Evolutionary conservation across 1,284 basidiomycete genomes (phyloP).

Genomic region (Cutaneotrichosporon sp.): DNA sequence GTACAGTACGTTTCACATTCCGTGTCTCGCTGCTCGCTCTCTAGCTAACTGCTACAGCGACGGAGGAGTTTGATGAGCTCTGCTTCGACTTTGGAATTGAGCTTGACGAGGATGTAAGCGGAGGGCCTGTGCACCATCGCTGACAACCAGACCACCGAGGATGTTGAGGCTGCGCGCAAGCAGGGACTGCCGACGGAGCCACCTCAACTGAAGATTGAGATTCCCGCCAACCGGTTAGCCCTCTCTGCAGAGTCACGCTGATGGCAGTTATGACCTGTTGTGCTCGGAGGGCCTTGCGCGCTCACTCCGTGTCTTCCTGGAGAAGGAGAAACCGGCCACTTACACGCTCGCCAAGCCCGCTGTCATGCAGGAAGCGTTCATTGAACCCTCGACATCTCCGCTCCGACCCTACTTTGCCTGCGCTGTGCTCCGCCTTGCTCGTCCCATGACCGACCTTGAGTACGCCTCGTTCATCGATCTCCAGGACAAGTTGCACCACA

Average conservation of each 20-base stretch:
- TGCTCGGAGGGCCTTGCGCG: constrained; percentile 95
- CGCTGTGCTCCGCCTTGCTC: constrained; percentile 82
- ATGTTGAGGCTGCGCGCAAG: constrained; percentile 74
- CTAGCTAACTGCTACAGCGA: constrained; percentile 56
- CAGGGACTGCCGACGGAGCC: constrained; percentile 75
- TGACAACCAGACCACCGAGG: constrained; percentile 69
- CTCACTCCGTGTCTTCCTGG: constrained; percentile 79
- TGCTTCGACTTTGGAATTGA: constrained; percentile 98
- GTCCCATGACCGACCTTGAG: constrained; percentile 73
- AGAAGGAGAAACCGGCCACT: constrained; percentile 62
- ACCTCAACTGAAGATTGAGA: constrained; percentile 96
- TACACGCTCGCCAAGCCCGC: constrained; percentile 69
- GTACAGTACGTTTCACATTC: constrained; percentile 61
- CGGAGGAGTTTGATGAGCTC: constrained; percentile 89
- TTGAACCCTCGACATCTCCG: constrained; percentile 67
- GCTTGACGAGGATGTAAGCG: constrained; percentile 87
- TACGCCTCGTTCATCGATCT: constrained; percentile 98
- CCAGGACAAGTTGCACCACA: constrained; percentile 97
- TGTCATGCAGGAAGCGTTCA: constrained; percentile 61
- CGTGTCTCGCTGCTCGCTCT: too few relatives aligned
- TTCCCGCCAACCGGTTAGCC: constrained; percentile 82
- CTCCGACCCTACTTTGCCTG: constrained; percentile 89
- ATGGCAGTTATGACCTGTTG: constrained; percentile 84
- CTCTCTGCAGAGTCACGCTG: neutral
- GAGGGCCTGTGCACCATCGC: neutral